Evolutionary conservation across 2,329 filamentous ascomycete genomes (phyloP).

Genomic region (Pyrenophora tritici-repentis): DNA sequence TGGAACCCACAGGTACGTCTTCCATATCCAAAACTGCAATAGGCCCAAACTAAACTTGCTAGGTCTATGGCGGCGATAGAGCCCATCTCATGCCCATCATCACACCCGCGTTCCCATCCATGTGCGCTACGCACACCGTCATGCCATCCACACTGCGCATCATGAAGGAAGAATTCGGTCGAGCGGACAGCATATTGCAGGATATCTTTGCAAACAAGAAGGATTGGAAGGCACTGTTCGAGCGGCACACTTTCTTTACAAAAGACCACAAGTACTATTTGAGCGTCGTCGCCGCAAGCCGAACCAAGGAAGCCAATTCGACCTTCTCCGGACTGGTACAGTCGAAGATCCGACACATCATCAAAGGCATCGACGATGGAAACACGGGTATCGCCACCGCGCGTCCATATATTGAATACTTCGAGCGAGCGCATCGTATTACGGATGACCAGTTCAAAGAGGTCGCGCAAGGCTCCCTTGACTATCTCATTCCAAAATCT

Average conservation of each 20-base stretch:
- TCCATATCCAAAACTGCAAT: background rate
- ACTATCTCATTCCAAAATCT: constrained; percentile 61
- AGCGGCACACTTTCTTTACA: constrained; percentile 92
- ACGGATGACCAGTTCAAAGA: constrained; percentile 64
- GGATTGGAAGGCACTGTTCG: constrained; percentile 86
- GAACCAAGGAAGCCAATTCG: constrained; percentile 80
- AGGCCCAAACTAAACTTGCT: constrained; percentile 20
- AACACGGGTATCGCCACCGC: constrained; percentile 75
- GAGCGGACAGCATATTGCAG: constrained; percentile 76
- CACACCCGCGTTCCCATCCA: constrained; percentile 94
- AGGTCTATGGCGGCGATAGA: constrained; percentile 79
- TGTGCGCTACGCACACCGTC: constrained; percentile 97
- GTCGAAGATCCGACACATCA: constrained; percentile 86
- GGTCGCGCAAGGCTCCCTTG: constrained; percentile 65
- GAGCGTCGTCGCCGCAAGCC: constrained; percentile 81
- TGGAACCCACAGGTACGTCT: constrained; percentile 87
- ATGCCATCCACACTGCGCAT: constrained; percentile 82
- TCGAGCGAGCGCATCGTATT: constrained; percentile 79
- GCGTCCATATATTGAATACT: constrained; percentile 91
- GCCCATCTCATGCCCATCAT: constrained; percentile 98
- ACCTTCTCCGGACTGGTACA: constrained; percentile 91
- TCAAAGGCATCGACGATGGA: constrained; percentile 81
- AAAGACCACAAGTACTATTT: constrained; percentile 94
- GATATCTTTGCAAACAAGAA: constrained; percentile 77
- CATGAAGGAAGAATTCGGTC: constrained; percentile 80